Conservation (phyloP, 2,329 filamentous ascomycete species). For the Clarireedia monteithiana region DNA sequence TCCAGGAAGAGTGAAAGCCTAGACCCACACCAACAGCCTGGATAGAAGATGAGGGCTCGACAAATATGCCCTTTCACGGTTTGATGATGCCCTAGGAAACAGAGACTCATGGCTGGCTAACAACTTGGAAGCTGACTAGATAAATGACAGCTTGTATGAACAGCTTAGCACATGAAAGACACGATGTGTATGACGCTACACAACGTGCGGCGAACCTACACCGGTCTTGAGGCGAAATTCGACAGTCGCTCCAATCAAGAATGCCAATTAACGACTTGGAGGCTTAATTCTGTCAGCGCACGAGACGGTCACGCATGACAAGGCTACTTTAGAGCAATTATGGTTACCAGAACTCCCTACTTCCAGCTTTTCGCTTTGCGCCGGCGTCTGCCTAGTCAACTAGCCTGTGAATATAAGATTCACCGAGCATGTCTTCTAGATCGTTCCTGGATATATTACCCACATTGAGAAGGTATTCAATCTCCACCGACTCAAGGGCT, state of each 20-base stretch:
- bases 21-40: neutral
- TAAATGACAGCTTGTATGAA: neutral
- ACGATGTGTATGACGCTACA: neutral
- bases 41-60: neutral
- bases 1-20: neutral
- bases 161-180: neutral
- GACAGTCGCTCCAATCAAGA: neutral
- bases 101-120: neutral
- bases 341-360: neutral
- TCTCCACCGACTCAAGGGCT: neutral
- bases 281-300: neutral
- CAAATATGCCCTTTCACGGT: too few species aligned
- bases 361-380: constrained; percentile 4
- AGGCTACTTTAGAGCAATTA: neutral
- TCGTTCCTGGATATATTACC: neutral
- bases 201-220: neutral
- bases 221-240: constrained; percentile 7
- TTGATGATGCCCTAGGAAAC: neutral
- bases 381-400: constrained; percentile 2
- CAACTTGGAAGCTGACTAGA: neutral
- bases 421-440: neutral
- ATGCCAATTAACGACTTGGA: neutral
- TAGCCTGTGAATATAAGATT: constrained; percentile 24
- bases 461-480: neutral
- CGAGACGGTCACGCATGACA: constrained; percentile 4